Base-by-base conservation (phyloP, 225 moss, liverwort and hornwort genomes). In the Marchantia paleacea region DNA sequence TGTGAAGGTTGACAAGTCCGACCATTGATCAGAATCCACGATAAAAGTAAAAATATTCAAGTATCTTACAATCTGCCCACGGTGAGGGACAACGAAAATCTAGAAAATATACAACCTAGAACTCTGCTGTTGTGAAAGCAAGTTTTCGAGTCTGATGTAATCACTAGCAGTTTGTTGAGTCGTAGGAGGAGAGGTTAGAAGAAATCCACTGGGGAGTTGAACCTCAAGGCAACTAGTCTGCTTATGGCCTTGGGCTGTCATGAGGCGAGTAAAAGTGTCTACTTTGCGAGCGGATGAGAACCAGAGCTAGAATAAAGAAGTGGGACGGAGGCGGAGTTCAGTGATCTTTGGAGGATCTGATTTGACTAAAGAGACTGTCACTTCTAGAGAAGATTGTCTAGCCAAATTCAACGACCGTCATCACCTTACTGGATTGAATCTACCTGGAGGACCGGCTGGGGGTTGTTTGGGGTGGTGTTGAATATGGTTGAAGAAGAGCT, bases 211-310 rank as follows among this genome's bases (percentile, higher is more conserved):
- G 7, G 75, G 57, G 39, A 31, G 75, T 16, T 11, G 31, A 30
- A 55, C 18, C 31, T 39, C 12, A 8, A 60, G 57, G 39, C 60
- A 14, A 69, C 60, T 25, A 79, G 47, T 76, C 78, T 86, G 93
- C 92, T 90, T 92, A 99, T 99, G 97, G 97, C 89, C 89, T 90
- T 95, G 83, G 91, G 88, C 84, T 88, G 90, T 86, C 87, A 90
- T 79, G 94, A 85, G 86, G 91, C 49, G 82, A 90, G 89, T 92
- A 93, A 90, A 91, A 87, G 82, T 72, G 87, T 84, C 84, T 92
- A 91, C 87, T 94, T 95, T 89, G 91, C 91, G 85, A n/a, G 95
- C 97, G 78, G 93, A 99, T 84, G 93, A n/a, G n/a, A n/a, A n/a
- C n/a, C n/a, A n/a, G n/a, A n/a, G n/a, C n/a, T n/a, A n/a, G n/a